These are phyloP conservation scores for Canavalia ensiformis DNA, from an alignment of 306 rosid genomes.

Conservation along the genomic window DNA sequence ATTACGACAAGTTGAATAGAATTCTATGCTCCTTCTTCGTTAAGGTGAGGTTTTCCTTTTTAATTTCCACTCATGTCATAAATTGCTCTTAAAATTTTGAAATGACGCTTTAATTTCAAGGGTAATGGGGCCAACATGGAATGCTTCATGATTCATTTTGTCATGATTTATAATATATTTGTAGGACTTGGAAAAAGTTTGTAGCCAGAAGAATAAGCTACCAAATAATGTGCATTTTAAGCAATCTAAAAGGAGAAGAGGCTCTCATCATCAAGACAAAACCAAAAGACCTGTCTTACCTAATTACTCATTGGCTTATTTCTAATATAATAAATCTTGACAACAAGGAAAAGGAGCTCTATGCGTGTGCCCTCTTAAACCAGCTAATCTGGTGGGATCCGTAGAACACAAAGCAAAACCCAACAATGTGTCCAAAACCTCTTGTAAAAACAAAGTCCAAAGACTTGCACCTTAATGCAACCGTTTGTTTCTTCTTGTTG, in stretches of 20 bases:
- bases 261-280: constrained; percentile 54
- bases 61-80: constrained; percentile 42
- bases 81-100: neutral
- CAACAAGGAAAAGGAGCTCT: constrained; percentile 40
- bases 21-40: constrained; percentile 38
- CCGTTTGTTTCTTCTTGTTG: constrained; percentile 77
- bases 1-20: constrained; percentile 37
- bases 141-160: constrained; percentile 41
- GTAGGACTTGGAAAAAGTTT: constrained; percentile 35
- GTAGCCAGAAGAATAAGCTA: constrained; percentile 44
- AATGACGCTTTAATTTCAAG: constrained; percentile 56
- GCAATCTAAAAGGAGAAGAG: constrained; percentile 59
- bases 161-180: constrained; percentile 47
- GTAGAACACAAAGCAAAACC: constrained; percentile 50
- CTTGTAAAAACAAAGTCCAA: constrained; percentile 64
- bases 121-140: constrained; percentile 52
- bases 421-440: constrained; percentile 53
- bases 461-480: constrained; percentile 55
- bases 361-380: constrained; percentile 33
- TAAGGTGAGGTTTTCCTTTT: constrained; percentile 40
- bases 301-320: constrained; percentile 39
- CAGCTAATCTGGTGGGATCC: constrained; percentile 37
- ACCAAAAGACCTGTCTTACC: constrained; percentile 47
- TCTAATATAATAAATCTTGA: constrained; percentile 27
- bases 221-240: constrained; percentile 53